Conservation (phyloP, 2,329 filamentous ascomycete genomes). For the Sclerotinia trifoliorum region DNA sequence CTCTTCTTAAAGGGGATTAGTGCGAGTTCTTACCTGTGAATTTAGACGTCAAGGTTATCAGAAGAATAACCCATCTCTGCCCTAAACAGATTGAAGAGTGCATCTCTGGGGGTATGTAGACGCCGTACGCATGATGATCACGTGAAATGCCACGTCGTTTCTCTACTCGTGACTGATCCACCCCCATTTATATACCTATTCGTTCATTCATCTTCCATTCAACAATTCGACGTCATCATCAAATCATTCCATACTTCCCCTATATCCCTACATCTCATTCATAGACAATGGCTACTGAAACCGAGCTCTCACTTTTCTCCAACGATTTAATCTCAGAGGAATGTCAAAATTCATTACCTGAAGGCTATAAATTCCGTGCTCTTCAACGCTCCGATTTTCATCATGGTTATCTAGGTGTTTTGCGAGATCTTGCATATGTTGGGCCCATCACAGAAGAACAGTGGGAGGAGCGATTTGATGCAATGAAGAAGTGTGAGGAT, state of each 20-base stretch:
- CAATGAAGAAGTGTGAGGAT: constrained; percentile 59
- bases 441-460: constrained; percentile 74
- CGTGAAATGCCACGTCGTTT: constrained; percentile 14
- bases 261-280: background rate
- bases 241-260: no score
- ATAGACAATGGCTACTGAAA: background rate
- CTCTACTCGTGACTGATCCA: constrained; percentile 4
- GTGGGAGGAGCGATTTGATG: constrained; percentile 77
- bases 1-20: no score
- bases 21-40: no score
- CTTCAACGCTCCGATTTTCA: constrained; percentile 19
- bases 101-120: background rate
- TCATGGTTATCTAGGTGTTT: constrained; percentile 14
- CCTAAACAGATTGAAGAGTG: background rate
- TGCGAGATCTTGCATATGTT: constrained; percentile 47
- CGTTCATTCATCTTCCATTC: background rate
- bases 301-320: constrained; percentile 4
- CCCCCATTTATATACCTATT: constrained; percentile 6
- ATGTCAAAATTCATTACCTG: constrained; percentile 7
- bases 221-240: background rate
- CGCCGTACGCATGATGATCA: background rate
- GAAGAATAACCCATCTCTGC: background rate
- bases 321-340: constrained; percentile 13
- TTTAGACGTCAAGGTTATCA: no score
- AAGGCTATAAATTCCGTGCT: constrained; percentile 19